Percentiles rank a stretch among this genome's conserved stretches.
phyloP scores from a whole-genome alignment of 352 stramenopile species.

The Sclerospora graminicola region DNA sequence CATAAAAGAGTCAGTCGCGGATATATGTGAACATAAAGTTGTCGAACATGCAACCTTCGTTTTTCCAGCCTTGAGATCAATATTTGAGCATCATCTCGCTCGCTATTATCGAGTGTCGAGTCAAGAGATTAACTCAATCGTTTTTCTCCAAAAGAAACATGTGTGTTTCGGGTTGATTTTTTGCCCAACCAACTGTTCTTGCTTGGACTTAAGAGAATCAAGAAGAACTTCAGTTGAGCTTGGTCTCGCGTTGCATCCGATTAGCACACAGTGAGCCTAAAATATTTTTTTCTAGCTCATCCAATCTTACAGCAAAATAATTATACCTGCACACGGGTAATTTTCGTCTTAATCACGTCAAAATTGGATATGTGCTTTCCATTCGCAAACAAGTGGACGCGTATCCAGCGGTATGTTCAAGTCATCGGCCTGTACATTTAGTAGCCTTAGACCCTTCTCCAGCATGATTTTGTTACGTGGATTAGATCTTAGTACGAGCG shows the following conservation, averaged over 20 bases:
- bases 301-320: background rate
- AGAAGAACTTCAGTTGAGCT: slow-evolving; percentile 75
- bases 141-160: slow-evolving; percentile 26
- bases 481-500: slow-evolving; percentile 25
- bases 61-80: slow-evolving; percentile 72
- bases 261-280: background rate
- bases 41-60: slow-evolving; percentile 35
- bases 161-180: slow-evolving; percentile 60
- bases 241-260: slow-evolving; percentile 65
- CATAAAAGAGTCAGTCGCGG: slow-evolving; percentile 4
- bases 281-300: background rate
- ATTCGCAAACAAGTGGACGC: slow-evolving; percentile 38
- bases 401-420: slow-evolving; percentile 39
- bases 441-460: slow-evolving; percentile 38
- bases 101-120: slow-evolving; percentile 17
- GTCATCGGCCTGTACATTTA: slow-evolving; percentile 73
- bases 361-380: slow-evolving; percentile 32
- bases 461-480: slow-evolving; percentile 21
- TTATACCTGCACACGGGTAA: slow-evolving; percentile 66
- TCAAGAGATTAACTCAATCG: slow-evolving; percentile 2
- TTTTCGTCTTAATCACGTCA: slow-evolving; percentile 76
- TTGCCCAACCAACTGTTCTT: slow-evolving; percentile 56
- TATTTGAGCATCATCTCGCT: slow-evolving; percentile 47
- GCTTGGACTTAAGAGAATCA: slow-evolving; percentile 63
- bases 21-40: background rate